Base-by-base conservation (phyloP, 495 filamentous ascomycete genomes). In the Glonium stellatum region DNA sequence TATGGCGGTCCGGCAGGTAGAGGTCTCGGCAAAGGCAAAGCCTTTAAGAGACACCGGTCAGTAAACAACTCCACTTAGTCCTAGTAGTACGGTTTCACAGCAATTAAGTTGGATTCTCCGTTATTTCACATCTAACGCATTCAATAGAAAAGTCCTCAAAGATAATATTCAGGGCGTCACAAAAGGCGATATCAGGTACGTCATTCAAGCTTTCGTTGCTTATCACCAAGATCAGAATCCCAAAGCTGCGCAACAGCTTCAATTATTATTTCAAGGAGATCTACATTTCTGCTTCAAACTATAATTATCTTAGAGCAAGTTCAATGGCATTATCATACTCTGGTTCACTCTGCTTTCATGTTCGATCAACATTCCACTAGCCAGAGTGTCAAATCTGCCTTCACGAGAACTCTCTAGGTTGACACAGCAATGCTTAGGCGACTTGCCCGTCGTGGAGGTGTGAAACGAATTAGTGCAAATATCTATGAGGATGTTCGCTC, bases 111-210 rank as follows among this genome's bases (percentile, higher is more conserved):
- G 6, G 6, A 31, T 6, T 31, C 27, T 31, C 3, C 27, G 27
- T 31, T 31, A 6, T 6, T 31, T 2, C 27, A 31, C 6, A 31
- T 31, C 27, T 31, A 22, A 27, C 27, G 6, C 6, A 3, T 31
- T 31, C 27, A 31, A 31, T 82, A 75, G 83, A 81, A 97, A 97
- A 85, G 93, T 98, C 79, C 83, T 96, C 73, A 88, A 91, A 74
- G 92, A 97, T 84, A 96, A 95, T 85, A 95, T 97, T 74, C 91
- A 96, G 69, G 82, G 82, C 69, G 82, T 87, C 71, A 87, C 84
- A 66, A 85, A 85, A 21, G 59, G 62, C 15, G 59, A 68, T 41
- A 68, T 68, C 12, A 35, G 61, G 65, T 67, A 51, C 15, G 65
- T 61, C 27, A 31, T 57, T 23, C 19, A 11, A 41, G 11, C 48